Evolutionary conservation across 1,139 yeast genomes (phyloP).

Genomic region (Sporopachydermia cereana): DNA sequence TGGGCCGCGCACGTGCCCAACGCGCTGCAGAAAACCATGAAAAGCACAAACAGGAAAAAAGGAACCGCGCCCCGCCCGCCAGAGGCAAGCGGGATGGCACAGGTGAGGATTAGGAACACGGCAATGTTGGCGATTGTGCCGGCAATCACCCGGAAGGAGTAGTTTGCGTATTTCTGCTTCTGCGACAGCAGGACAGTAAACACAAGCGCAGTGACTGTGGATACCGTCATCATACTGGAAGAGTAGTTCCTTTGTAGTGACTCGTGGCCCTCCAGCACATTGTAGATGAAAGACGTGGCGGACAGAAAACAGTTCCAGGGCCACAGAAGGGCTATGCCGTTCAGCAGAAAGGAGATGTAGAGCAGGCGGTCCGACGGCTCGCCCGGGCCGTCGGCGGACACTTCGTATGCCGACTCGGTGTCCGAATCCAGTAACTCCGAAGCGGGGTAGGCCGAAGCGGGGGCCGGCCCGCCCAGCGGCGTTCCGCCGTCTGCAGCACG

Average conservation of each 20-base stretch:
- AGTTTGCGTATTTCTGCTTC: constrained; percentile 53
- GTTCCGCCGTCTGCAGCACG: neutral
- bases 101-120: constrained; percentile 37
- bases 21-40: constrained; percentile 49
- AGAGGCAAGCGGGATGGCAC: constrained; percentile 25
- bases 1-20: constrained; percentile 67
- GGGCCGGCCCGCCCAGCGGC: neutral
- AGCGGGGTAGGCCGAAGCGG: neutral
- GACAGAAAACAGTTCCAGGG: constrained; percentile 93
- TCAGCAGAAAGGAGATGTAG: constrained; percentile 54
- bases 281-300: constrained; percentile 72
- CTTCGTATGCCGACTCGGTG: constrained; percentile 4
- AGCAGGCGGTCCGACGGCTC: constrained; percentile 8
- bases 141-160: constrained; percentile 41
- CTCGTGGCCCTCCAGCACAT: constrained; percentile 45
- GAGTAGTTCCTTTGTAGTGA: constrained; percentile 50
- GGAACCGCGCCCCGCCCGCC: constrained; percentile 42
- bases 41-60: constrained; percentile 31
- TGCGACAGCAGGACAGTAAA: constrained; percentile 57
- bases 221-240: constrained; percentile 82
- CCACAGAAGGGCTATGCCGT: constrained; percentile 73
- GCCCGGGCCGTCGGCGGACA: neutral
- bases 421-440: neutral
- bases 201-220: constrained; percentile 58
- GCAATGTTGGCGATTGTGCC: constrained; percentile 49